Conservation (phyloP, 2,329 filamentous ascomycete species). For the Penicillium glabrum region DNA sequence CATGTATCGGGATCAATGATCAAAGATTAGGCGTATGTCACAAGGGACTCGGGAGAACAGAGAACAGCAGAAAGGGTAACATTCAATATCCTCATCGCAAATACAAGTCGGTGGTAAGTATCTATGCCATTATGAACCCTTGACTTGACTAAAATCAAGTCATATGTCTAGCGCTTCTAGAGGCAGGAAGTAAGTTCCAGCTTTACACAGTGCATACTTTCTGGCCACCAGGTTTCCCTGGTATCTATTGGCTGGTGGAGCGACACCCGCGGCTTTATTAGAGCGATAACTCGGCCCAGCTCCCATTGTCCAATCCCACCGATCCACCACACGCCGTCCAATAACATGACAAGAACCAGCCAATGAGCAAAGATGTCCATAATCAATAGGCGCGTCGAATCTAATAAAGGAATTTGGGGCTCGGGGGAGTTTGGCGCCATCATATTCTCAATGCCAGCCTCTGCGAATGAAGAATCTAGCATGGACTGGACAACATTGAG, state of each 20-base stretch:
- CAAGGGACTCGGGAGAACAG: too few species aligned
- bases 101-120: too few species aligned
- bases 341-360: constrained; percentile 31
- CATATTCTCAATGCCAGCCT: neutral
- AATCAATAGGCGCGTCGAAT: constrained; percentile 15
- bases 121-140: too few species aligned
- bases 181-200: too few species aligned
- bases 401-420: constrained; percentile 1
- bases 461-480: constrained; percentile 15
- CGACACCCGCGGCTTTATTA: constrained; percentile 11
- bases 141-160: too few species aligned
- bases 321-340: constrained; percentile 39
- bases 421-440: constrained; percentile 1
- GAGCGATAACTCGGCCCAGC: constrained; percentile 21
- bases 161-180: too few species aligned
- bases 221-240: constrained; percentile 25
- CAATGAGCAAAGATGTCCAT: constrained; percentile 34
- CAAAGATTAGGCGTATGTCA: too few species aligned
- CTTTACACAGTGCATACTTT: constrained; percentile 17
- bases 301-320: constrained; percentile 28
- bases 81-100: too few species aligned
- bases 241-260: constrained; percentile 3
- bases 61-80: too few species aligned
- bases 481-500: constrained; percentile 37
- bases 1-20: too few species aligned